Percentiles rank a stretch among this genome's conserved stretches.
phyloP scores from a whole-genome alignment of 2,329 filamentous ascomycete species.

The Colletotrichum lupini region DNA sequence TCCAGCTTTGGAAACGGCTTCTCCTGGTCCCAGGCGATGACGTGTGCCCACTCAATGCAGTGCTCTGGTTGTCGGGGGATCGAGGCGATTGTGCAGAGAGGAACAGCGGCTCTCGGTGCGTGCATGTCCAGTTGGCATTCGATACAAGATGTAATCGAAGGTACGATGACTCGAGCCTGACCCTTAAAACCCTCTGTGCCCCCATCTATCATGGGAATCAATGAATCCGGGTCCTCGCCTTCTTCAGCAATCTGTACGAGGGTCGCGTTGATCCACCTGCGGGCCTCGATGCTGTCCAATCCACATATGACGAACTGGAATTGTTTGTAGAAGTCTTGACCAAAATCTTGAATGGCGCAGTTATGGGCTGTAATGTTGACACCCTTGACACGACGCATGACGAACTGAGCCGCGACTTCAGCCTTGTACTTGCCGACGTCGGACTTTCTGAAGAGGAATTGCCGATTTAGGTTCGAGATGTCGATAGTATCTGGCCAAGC shows the following conservation, averaged over 20 bases:
- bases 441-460: constrained; percentile 91
- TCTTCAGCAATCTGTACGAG: constrained; percentile 90
- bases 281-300: constrained; percentile 94
- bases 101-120: constrained; percentile 94
- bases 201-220: constrained; percentile 96
- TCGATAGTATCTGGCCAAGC: constrained; percentile 85
- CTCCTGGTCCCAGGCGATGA: constrained; percentile 95
- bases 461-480: constrained; percentile 96
- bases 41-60: constrained; percentile 98
- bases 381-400: constrained; percentile 88
- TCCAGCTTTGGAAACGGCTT: constrained; percentile 87
- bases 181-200: constrained; percentile 99
- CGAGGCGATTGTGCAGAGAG: constrained; percentile 94
- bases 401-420: constrained; percentile 90
- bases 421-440: constrained; percentile 97
- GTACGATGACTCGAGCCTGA: constrained; percentile 91
- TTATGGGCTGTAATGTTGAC: constrained; percentile 96
- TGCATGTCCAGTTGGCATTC: constrained; percentile 99
- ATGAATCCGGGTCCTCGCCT: constrained; percentile 78
- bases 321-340: constrained; percentile 96
- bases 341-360: constrained; percentile 95
- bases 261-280: constrained; percentile 98
- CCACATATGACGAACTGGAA: constrained; percentile 96
- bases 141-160: constrained; percentile 93
- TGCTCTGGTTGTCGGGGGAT: constrained; percentile 98